These are phyloP conservation scores for Climacium dendroides DNA, from an alignment of 225 moss, liverwort and hornwort species.

Conservation along the genomic window DNA sequence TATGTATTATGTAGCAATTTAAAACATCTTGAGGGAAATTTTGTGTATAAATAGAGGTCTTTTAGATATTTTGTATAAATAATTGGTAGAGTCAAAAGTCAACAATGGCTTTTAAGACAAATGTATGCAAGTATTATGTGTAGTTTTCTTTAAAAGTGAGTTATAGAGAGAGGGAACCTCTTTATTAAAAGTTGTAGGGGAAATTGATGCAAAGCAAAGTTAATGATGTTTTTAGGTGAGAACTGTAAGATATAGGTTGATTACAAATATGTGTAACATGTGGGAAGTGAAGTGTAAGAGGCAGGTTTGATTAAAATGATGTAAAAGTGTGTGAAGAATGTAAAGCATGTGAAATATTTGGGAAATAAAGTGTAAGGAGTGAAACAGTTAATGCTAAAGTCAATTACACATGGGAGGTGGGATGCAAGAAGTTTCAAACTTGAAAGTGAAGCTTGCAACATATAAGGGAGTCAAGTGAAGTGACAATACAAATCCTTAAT, in stretches of 20 bases:
- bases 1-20: neutral
- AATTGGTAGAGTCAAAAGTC: rapidly evolving
- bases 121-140: rapidly evolving
- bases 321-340: no score
- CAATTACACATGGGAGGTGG: neutral
- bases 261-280: neutral
- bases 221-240: rapidly evolving
- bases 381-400: neutral
- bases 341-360: neutral
- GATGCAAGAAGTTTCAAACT: neutral
- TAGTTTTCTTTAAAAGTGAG: neutral
- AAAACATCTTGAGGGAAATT: rapidly evolving
- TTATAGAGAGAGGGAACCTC: rapidly evolving
- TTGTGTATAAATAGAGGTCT: no score
- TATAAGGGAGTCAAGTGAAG: rapidly evolving
- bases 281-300: neutral
- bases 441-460: rapidly evolving
- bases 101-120: neutral
- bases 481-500: neutral
- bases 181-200: neutral
- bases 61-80: neutral
- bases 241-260: rapidly evolving
- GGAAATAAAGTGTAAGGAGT: neutral
- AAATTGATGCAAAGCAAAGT: neutral
- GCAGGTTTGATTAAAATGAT: no score